phyloP scores from a whole-genome alignment of 805 yeast species.

The Saccharomycopsis capsularis region DNA sequence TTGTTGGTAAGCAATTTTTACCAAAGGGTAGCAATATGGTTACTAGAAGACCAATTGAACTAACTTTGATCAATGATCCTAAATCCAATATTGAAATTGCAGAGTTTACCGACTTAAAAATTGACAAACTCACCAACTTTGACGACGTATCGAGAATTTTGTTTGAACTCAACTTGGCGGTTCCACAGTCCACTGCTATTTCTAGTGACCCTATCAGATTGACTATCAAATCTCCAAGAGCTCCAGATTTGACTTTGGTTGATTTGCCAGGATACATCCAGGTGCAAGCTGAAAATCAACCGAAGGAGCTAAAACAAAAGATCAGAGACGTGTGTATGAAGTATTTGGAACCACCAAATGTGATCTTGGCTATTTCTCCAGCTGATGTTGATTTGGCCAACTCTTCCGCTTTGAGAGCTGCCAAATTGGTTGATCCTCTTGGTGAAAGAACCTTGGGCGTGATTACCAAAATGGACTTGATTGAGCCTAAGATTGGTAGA shows the following conservation, averaged over 20 bases:
- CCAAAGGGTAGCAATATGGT: slow-evolving; percentile 99
- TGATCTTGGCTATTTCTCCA: slow-evolving; percentile 90
- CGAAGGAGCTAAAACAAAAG: slow-evolving; percentile 68
- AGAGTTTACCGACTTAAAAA: slow-evolving; percentile 84
- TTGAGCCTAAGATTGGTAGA: slow-evolving; percentile 67
- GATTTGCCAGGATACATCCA: slow-evolving; percentile 98
- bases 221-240: slow-evolving; percentile 80
- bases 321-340: slow-evolving; percentile 76
- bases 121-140: slow-evolving; percentile 80
- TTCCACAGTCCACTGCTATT: slow-evolving; percentile 77
- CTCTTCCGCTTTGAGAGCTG: slow-evolving; percentile 88
- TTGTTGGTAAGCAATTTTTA: slow-evolving; percentile 95
- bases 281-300: slow-evolving; percentile 95
- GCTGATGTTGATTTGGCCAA: slow-evolving; percentile 98
- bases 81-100: slow-evolving; percentile 64
- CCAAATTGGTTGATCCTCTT: slow-evolving; percentile 80
- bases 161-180: slow-evolving; percentile 86
- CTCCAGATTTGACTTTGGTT: slow-evolving; percentile 88
- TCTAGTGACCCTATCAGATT: slow-evolving; percentile 92
- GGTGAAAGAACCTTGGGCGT: slow-evolving; percentile 98
- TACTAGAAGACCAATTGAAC: slow-evolving; percentile 93
- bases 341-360: slow-evolving; percentile 86
- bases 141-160: slow-evolving; percentile 81
- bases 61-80: slow-evolving; percentile 87
- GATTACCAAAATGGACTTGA: slow-evolving; percentile 86